phyloP scores from a whole-genome alignment of 306 rosid genomes.

The Ormosia emarginata region DNA sequence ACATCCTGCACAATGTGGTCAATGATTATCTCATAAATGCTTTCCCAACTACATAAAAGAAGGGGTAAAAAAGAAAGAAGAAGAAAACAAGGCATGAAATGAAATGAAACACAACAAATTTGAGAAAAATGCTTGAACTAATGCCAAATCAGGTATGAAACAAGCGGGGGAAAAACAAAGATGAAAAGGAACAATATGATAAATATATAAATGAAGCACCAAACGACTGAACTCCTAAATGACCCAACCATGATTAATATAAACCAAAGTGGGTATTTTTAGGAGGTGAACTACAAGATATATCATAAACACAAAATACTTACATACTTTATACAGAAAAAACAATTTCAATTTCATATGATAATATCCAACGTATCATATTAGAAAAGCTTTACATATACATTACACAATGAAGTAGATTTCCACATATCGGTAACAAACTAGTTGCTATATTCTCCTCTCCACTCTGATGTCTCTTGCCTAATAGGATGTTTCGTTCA shows the following conservation, averaged over 20 bases:
- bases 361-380: not conserved
- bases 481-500: not conserved
- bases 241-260: not conserved
- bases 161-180: not conserved
- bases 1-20: constrained; percentile 50
- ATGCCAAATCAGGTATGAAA: not conserved
- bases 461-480: not conserved
- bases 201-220: not conserved
- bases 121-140: not conserved
- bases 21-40: not conserved
- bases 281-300: not conserved
- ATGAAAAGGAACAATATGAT: not conserved
- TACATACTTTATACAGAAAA: not conserved
- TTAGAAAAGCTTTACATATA: not conserved
- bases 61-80: not conserved
- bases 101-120: not conserved
- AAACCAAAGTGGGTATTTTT: not conserved
- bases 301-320: not conserved
- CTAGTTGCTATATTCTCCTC: not conserved
- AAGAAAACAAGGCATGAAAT: not conserved
- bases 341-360: not conserved
- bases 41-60: not conserved
- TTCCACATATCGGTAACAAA: not conserved
- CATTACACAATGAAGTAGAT: not conserved
- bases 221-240: not conserved